Conservation (phyloP, 192 early-diverging fungal genomes). For the Helicostylum pulchrum region DNA sequence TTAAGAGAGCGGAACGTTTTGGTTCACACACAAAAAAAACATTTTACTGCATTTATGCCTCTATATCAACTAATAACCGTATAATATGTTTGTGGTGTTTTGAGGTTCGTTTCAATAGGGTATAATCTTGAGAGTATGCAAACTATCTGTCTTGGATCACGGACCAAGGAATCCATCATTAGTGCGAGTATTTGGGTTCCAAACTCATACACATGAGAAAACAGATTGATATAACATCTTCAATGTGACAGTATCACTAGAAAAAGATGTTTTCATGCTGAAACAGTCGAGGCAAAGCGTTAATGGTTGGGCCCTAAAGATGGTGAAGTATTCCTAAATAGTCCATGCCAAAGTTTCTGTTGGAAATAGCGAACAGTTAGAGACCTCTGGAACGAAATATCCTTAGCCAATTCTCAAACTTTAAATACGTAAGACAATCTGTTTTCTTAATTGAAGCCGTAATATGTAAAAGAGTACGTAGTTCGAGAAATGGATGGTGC, state of each 20-base stretch:
- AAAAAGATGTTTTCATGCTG: slow-evolving; percentile 45
- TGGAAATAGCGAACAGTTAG: slow-evolving; percentile 80
- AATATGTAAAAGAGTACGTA: slow-evolving; percentile 51
- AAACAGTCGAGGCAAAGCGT: slow-evolving; percentile 59
- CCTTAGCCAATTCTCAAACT: slow-evolving; percentile 74
- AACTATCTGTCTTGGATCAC: slow-evolving; percentile 76
- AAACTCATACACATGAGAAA: slow-evolving; percentile 60
- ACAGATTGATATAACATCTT: slow-evolving; percentile 43
- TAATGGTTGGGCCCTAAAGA: slow-evolving; percentile 74
- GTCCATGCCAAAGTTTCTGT: slow-evolving; percentile 79
- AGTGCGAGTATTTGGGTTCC: slow-evolving; percentile 68
- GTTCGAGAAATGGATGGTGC: slow-evolving; percentile 75
- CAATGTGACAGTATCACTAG: slow-evolving; percentile 53
- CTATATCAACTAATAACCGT: too few species aligned
- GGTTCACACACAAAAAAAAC: too few species aligned
- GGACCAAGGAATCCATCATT: slow-evolving; percentile 83
- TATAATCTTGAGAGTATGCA: too few species aligned
- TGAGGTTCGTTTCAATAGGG: too few species aligned
- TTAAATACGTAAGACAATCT: slow-evolving; percentile 76
- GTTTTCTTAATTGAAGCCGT: slow-evolving; percentile 72
- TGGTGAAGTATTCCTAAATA: slow-evolving; percentile 82
- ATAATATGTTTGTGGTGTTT: too few species aligned
- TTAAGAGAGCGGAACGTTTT: too few species aligned
- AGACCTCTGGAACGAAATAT: slow-evolving; percentile 69
- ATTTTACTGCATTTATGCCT: too few species aligned